phyloP scores from a whole-genome alignment of 495 filamentous ascomycete species.

The Hypoxylon intermedium region DNA sequence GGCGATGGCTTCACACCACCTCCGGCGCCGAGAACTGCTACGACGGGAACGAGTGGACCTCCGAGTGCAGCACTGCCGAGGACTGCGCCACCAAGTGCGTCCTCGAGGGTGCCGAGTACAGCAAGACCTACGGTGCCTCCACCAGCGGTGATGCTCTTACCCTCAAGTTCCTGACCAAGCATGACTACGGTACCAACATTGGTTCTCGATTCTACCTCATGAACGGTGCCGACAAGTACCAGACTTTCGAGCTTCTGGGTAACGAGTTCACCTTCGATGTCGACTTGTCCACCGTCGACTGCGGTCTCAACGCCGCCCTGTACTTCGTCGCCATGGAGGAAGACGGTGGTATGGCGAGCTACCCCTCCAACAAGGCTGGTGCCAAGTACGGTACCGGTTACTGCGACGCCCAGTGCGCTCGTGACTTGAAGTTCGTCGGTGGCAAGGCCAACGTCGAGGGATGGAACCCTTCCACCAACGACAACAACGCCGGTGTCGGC shows the following conservation, averaged over 20 bases:
- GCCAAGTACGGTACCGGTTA: constrained; percentile 68
- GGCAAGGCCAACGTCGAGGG: constrained; percentile 66
- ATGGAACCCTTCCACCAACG: constrained; percentile 65
- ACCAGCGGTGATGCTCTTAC: constrained; percentile 56
- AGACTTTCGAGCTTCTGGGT: constrained; percentile 61
- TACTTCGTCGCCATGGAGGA: constrained; percentile 66
- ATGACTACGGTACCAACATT: constrained; percentile 56
- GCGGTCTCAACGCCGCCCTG: constrained; percentile 66
- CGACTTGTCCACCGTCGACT: constrained; percentile 60
- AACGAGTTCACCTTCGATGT: constrained; percentile 69
- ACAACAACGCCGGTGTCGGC: constrained; percentile 66
- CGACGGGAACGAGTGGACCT: constrained; percentile 56
- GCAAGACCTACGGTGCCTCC: constrained; percentile 56
- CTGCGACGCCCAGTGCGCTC: constrained; percentile 66
- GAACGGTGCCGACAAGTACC: constrained; percentile 59
- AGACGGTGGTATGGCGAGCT: constrained; percentile 61
- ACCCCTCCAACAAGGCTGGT: constrained; percentile 63
- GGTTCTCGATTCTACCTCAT: constrained; percentile 65
- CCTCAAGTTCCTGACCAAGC: constrained; percentile 64
- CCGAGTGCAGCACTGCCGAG: constrained; percentile 46
- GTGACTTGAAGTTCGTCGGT: constrained; percentile 60
- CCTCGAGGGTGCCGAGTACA: constrained; percentile 58
- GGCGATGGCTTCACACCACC: constrained; percentile 57
- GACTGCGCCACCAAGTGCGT: constrained; percentile 56
- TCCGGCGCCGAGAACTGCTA: constrained; percentile 56